phyloP scores from a whole-genome alignment of 2,329 filamentous ascomycete genomes.

The Colletotrichum destructivum region DNA sequence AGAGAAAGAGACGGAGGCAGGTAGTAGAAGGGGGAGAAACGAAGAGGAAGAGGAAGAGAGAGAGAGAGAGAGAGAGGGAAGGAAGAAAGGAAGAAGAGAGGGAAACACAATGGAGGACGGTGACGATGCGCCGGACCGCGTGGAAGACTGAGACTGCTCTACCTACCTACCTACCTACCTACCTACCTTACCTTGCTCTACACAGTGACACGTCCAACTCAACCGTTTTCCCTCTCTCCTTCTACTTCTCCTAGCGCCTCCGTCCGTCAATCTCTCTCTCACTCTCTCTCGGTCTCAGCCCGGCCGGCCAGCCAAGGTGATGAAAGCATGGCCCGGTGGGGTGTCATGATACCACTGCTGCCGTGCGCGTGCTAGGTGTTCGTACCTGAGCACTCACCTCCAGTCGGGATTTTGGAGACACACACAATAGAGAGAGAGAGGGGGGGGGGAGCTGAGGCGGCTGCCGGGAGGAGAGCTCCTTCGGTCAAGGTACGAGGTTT shows the following conservation, averaged over 20 bases:
- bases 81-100: not conserved
- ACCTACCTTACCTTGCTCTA: too few relatives aligned
- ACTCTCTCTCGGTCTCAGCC: not conserved
- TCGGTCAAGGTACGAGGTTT: not conserved
- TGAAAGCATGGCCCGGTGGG: conserved; percentile 8
- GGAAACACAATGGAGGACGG: conserved; percentile 21
- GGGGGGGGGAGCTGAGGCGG: not conserved
- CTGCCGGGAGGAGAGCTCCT: conserved; percentile 17
- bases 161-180: too few relatives aligned
- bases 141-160: not conserved
- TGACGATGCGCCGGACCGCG: conserved; percentile 24
- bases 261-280: too few relatives aligned
- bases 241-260: not conserved
- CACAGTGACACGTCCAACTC: too few relatives aligned
- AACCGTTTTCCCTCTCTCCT: not conserved
- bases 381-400: not conserved
- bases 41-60: conserved; percentile 11
- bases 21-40: conserved; percentile 1
- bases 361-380: too few relatives aligned
- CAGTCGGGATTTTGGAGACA: not conserved
- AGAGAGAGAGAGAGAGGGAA: not conserved
- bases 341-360: not conserved
- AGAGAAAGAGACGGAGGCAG: not conserved
- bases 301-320: not conserved
- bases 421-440: not conserved